Percentiles rank a stretch among this genome's conserved stretches.
Evolutionary conservation across 176 grass and related monocot species (phyloP).

Genomic region (Themeda triandra): DNA sequence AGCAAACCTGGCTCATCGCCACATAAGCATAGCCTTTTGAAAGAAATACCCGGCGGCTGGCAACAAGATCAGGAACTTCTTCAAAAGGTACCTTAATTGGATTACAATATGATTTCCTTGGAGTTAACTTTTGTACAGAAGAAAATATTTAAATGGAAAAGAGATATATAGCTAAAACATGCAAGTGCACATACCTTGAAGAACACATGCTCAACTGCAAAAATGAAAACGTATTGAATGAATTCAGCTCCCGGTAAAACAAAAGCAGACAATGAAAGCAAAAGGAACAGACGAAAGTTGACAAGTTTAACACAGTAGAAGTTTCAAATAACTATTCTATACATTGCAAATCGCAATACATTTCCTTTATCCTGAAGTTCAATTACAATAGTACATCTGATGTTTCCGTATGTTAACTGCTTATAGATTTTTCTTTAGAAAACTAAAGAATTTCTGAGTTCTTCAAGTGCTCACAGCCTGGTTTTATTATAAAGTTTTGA

Average conservation of each 20-base stretch:
- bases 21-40: constrained; percentile 96
- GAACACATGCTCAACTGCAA: constrained; percentile 85
- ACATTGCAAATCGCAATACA: neutral
- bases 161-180: constrained; percentile 19
- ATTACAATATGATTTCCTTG: constrained; percentile 11
- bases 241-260: constrained; percentile 18
- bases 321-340: neutral
- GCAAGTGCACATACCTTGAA: constrained; percentile 60
- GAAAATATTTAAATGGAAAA: neutral
- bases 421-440: neutral
- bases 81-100: constrained; percentile 84
- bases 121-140: constrained; percentile 5
- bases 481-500: neutral
- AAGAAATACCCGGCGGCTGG: constrained; percentile 67
- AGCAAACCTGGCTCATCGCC: constrained; percentile 82
- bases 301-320: neutral
- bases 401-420: neutral
- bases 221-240: neutral
- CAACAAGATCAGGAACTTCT: constrained; percentile 92
- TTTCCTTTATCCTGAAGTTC: no score
- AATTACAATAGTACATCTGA: neutral
- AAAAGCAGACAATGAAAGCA: constrained; percentile 5
- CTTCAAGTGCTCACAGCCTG: neutral
- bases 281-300: neutral
- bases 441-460: neutral